A percentile compares a stretch with the other conserved stretches of the same genome.
phyloP scores from a whole-genome alignment of 768 basidiomycete species.

The Suillus weaverae region DNA sequence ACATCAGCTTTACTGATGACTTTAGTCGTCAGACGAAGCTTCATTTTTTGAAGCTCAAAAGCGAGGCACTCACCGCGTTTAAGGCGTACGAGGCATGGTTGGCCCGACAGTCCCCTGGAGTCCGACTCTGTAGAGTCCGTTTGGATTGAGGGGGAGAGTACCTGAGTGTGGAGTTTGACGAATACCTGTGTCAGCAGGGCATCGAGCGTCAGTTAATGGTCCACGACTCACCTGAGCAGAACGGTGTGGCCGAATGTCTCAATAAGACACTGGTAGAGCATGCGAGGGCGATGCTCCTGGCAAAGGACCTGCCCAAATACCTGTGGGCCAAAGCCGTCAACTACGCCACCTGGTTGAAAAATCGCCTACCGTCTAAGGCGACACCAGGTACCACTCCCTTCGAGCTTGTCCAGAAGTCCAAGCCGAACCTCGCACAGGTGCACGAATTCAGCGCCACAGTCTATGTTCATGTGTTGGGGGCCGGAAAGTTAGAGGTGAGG shows the following conservation, averaged over 20 bases:
- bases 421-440: not conserved
- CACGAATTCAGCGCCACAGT: not conserved
- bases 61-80: constrained; percentile 28
- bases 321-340: constrained; percentile 20
- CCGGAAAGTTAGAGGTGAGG: constrained; percentile 26
- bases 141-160: constrained; percentile 33
- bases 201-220: constrained; percentile 33
- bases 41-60: constrained; percentile 30
- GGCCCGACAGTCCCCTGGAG: not conserved
- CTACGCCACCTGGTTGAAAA: constrained; percentile 38
- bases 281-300: constrained; percentile 22
- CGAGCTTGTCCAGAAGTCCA: constrained; percentile 16
- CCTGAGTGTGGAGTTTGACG: constrained; percentile 21
- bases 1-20: constrained; percentile 38
- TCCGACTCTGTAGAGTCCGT: not conserved
- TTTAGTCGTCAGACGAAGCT: constrained; percentile 23
- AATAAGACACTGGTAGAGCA: constrained; percentile 30
- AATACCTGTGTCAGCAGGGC: constrained; percentile 19
- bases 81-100: constrained; percentile 22
- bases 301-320: constrained; percentile 19
- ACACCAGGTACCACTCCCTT: constrained; percentile 25
- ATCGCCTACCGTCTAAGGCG: constrained; percentile 28
- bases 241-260: constrained; percentile 31
- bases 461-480: constrained; percentile 22
- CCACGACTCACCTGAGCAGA: constrained; percentile 33